These are phyloP conservation scores for Chlamydomonas sphaeroides DNA, from an alignment of 139 green algal species.

Conservation along the genomic window DNA sequence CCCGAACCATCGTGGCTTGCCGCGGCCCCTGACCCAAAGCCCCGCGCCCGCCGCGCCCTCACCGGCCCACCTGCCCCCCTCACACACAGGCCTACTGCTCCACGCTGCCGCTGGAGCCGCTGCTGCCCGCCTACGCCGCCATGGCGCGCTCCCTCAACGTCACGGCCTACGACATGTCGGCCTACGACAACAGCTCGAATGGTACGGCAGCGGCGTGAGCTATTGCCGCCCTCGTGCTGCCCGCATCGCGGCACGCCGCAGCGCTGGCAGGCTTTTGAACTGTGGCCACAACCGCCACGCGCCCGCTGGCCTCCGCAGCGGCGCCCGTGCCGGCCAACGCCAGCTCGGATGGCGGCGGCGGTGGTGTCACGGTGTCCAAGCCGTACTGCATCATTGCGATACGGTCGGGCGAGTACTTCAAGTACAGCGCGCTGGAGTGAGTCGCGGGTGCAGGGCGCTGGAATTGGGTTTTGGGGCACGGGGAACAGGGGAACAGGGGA, in stretches of 20 bases:
- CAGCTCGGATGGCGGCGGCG: not conserved
- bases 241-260: too few species aligned
- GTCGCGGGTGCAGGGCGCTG: too few species aligned
- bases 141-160: not conserved
- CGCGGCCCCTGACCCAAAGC: too few species aligned
- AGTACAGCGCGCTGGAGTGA: not conserved
- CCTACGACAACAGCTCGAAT: too few species aligned
- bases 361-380: not conserved
- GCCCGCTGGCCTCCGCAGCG: too few species aligned
- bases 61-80: not conserved
- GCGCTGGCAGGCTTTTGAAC: too few species aligned
- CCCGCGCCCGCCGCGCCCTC: not conserved
- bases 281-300: too few species aligned
- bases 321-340: too few species aligned
- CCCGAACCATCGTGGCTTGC: too few species aligned
- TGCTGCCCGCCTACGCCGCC: not conserved
- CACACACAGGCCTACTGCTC: slow-evolving; percentile 43
- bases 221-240: too few species aligned
- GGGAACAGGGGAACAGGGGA: too few species aligned
- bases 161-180: not conserved
- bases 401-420: not conserved
- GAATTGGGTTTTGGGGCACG: too few species aligned
- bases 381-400: slow-evolving; percentile 16
- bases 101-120: slow-evolving; percentile 35
- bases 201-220: not conserved